Evolutionary conservation across 148 eudicot genomes (phyloP), one percentile per base, ranked within the genome.

Genomic region (Cornus florida): DNA sequence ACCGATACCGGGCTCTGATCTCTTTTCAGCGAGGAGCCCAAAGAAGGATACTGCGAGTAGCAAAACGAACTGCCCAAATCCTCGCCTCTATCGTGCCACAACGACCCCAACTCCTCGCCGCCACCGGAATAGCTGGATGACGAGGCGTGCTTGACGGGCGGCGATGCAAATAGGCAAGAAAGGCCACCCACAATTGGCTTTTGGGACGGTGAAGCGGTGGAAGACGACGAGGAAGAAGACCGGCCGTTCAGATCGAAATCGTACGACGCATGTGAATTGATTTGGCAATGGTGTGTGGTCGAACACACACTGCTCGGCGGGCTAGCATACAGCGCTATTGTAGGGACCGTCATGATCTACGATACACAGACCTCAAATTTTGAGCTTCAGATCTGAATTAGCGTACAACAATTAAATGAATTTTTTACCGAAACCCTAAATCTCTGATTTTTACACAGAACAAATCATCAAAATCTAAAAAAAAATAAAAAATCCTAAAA

Each of bases 1-100:
- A 93, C 97, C 77, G 99, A 96, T 2, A 90, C 94, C 0, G 99
- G 99, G 75, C 98, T 93, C 78, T 86, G 93, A 82, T 92, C 94
- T 19, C 89, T 80, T 78, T 89, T 92, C 79, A 84, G 73, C 32
- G 87, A 87, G 53, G 96, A 88, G 62, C 84, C 77, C 69, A 83
- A 73, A 20, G 89, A 73, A 22, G 77, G 72, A 69, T 80, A 71
- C 39, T 56, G 72, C 41, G 91, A 81, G 73, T 84, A 87, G 16
- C 93, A 84, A 77, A 84, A 90, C 10, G 94, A 91, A n/a, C 88
- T 83, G 38, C 86, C 78, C n/a, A 89, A 78, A 32, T 93, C 93
- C 2, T 84, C 89, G 2, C 85, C 79, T 32, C 80, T 87, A 33
- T 87, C 91, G 23, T 80, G 86, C 78, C 91, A 74, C 12, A 85